Evolutionary conservation across 805 yeast genomes (phyloP).

Genomic region (Metschnikowia shivogae): DNA sequence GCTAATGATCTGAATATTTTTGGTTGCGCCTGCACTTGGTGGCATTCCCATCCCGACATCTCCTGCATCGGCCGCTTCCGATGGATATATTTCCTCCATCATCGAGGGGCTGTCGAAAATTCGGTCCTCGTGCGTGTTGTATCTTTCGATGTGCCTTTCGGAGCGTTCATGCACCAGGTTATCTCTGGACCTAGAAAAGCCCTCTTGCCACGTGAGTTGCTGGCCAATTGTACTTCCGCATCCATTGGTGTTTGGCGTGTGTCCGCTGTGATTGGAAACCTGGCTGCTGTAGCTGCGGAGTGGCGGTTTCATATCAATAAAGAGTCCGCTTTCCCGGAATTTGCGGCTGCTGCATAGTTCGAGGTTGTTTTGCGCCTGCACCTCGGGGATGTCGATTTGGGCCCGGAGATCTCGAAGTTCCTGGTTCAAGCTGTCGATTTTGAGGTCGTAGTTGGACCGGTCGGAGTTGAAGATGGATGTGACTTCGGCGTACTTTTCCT

Average conservation of each 20-base stretch:
- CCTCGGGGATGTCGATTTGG: background rate
- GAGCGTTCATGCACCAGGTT: background rate
- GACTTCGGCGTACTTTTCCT: conserved; percentile 30
- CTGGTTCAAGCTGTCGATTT: conserved; percentile 23
- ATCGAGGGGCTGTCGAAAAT: conserved; percentile 23
- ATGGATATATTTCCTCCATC: conserved; percentile 36
- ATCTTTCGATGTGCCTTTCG: background rate
- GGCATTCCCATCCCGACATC: conserved; percentile 8
- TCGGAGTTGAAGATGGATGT: conserved; percentile 30
- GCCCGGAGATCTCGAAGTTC: conserved; percentile 6
- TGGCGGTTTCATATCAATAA: conserved; percentile 9
- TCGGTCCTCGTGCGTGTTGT: conserved; percentile 4
- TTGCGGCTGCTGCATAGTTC: conserved; percentile 6
- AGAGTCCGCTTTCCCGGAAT: conserved; percentile 13
- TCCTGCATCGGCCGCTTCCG: conserved; percentile 12
- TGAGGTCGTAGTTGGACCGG: conserved; percentile 23
- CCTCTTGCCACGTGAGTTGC: background rate
- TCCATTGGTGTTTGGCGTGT: background rate
- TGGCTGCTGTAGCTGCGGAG: background rate
- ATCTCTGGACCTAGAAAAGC: background rate
- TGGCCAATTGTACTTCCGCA: background rate
- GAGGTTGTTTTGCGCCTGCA: conserved; percentile 1
- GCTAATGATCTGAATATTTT: conserved; percentile 58
- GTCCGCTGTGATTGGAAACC: background rate
- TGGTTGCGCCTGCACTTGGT: conserved; percentile 17